These are phyloP conservation scores for Agaricus subrufescens DNA, from an alignment of 768 basidiomycete genomes.

Conservation along the genomic window DNA sequence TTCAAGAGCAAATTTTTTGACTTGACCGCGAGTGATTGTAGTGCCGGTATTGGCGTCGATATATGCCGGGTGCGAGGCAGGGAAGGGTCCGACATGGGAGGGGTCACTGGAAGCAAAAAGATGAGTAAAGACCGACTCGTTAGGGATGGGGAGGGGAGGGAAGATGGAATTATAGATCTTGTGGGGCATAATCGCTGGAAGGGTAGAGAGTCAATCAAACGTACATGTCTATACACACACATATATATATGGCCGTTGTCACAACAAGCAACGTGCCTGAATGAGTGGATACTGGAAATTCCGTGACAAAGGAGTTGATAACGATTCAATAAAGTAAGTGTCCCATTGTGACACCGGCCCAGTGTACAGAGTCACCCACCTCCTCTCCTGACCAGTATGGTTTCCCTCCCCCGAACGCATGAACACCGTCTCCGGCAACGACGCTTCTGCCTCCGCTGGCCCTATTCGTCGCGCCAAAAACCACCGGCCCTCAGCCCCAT, in stretches of 20 bases:
- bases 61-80: slow-evolving; percentile 46
- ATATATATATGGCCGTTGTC: too few species aligned
- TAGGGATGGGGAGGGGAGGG: slow-evolving; percentile 31
- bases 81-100: slow-evolving; percentile 21
- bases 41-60: slow-evolving; percentile 61
- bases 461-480: slow-evolving; percentile 34
- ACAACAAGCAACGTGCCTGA: too few species aligned
- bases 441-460: slow-evolving; percentile 31
- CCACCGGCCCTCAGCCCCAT: slow-evolving; percentile 41
- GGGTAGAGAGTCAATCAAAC: slow-evolving; percentile 7
- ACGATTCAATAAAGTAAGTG: too few species aligned
- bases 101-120: slow-evolving; percentile 32
- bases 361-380: not conserved
- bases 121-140: slow-evolving; percentile 44
- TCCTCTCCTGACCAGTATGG: slow-evolving; percentile 21
- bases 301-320: too few species aligned
- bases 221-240: not conserved
- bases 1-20: slow-evolving; percentile 48
- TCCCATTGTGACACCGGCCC: too few species aligned
- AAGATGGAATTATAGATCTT: slow-evolving; percentile 44
- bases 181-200: slow-evolving; percentile 25
- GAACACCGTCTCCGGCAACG: slow-evolving; percentile 33
- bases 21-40: slow-evolving; percentile 49
- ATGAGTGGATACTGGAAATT: too few species aligned
- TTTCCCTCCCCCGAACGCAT: slow-evolving; percentile 57